These are phyloP conservation scores for Saccharomycopsis sp. DNA, from an alignment of 805 yeast genomes.

Conservation along the genomic window DNA sequence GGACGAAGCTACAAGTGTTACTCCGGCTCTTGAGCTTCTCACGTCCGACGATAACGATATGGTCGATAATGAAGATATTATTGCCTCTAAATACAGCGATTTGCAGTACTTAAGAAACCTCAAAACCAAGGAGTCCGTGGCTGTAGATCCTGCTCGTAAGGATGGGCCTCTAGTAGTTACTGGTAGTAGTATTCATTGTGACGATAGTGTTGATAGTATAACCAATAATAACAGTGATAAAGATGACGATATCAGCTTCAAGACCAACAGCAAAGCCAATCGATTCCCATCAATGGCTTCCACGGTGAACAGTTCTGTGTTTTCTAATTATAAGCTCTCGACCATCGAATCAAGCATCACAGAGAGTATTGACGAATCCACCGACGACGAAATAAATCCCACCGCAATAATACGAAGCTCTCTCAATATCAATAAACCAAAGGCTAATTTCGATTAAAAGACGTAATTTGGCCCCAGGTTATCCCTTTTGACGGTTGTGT, in stretches of 20 bases:
- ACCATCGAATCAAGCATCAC: slow-evolving; percentile 1
- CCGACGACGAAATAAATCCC: background rate
- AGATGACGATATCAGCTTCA: background rate
- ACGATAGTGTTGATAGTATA: background rate
- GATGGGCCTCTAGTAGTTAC: background rate
- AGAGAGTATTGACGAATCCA: background rate
- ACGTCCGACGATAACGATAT: background rate
- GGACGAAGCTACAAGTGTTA: background rate
- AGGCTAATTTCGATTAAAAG: background rate
- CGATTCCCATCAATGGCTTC: background rate
- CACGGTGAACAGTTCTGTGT: background rate
- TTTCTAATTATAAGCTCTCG: background rate
- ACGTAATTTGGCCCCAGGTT: background rate
- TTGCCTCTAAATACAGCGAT: background rate
- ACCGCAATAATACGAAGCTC: background rate
- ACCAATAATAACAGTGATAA: background rate
- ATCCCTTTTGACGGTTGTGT: too few relatives aligned
- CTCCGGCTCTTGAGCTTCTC: background rate
- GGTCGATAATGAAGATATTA: background rate
- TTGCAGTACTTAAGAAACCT: background rate
- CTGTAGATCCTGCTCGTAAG: background rate
- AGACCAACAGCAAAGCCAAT: background rate
- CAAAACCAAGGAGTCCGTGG: background rate
- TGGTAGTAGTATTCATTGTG: background rate
- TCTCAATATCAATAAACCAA: background rate